Percentiles rank a stretch among this genome's conserved stretches.
These are phyloP conservation scores for Hericium rajendrae DNA, from an alignment of 768 basidiomycete genomes.

Conservation along the genomic window DNA sequence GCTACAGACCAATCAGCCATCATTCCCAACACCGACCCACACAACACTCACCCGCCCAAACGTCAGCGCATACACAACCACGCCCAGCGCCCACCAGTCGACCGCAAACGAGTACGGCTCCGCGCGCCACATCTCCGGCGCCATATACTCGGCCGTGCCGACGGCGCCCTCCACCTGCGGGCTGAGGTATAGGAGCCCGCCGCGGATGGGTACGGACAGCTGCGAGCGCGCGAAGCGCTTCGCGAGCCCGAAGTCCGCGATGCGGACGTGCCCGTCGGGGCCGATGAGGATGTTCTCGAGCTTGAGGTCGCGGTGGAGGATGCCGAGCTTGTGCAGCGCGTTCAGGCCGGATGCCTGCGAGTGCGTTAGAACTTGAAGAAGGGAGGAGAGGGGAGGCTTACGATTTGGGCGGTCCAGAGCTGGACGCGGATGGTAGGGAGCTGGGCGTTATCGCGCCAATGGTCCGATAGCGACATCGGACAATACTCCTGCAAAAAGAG, in stretches of 20 bases:
- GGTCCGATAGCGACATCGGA: conserved; percentile 6
- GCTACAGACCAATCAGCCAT: not conserved
- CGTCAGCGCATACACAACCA: conserved; percentile 8
- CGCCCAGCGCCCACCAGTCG: conserved; percentile 13
- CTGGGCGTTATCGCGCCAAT: conserved; percentile 3
- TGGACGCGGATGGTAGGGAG: conserved; percentile 14
- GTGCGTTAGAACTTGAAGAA: not conserved
- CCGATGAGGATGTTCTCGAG: conserved; percentile 90
- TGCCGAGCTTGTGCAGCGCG: conserved; percentile 82
- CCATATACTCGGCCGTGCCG: conserved; percentile 12
- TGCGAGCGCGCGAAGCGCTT: conserved; percentile 2
- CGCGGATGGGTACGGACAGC: not conserved
- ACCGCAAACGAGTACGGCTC: conserved; percentile 8
- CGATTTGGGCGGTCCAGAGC: conserved; percentile 29
- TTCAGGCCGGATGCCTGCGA: conserved; percentile 49
- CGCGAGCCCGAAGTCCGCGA: conserved; percentile 74
- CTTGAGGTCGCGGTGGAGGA: conserved; percentile 95
- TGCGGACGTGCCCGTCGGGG: conserved; percentile 79
- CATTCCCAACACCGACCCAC: not conserved
- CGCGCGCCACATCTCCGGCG: conserved; percentile 8
- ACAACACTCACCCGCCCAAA: conserved; percentile 2
- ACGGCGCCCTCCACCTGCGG: conserved; percentile 1
- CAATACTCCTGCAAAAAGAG: conserved; percentile 17
- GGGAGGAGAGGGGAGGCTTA: conserved; percentile 9
- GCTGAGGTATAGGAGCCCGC: not conserved